Percentiles rank a stretch among this genome's conserved stretches.
Conservation (phyloP, 192 early-diverging fungal species). For the Cetraspora pellucida region DNA sequence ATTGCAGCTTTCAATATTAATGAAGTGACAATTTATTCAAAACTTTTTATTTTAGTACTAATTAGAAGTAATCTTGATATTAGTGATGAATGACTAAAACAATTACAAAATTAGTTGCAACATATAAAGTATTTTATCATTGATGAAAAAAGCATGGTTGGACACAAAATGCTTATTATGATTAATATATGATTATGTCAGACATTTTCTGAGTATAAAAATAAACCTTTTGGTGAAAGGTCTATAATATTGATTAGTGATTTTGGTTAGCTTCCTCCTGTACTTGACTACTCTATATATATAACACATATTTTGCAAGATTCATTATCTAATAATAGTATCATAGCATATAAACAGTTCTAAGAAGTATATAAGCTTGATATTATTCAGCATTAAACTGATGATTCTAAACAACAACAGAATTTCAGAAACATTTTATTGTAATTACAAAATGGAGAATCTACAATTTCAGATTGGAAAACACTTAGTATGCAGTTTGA, state of each 20-base stretch:
- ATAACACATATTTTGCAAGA: not conserved
- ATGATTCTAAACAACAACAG: not conserved
- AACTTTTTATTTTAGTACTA: not conserved
- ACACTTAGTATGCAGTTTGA: not conserved
- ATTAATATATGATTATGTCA: not conserved
- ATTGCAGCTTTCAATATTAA: not conserved
- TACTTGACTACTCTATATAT: not conserved
- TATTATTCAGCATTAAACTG: not conserved
- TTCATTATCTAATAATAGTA: not conserved
- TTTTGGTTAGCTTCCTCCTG: not conserved
- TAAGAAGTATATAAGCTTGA: not conserved
- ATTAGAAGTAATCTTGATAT: not conserved
- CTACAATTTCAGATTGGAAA: not conserved
- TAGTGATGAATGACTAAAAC: not conserved
- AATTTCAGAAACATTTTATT: not conserved
- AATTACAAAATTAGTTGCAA: not conserved
- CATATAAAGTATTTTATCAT: not conserved
- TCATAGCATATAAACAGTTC: not conserved
- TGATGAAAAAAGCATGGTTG: not conserved
- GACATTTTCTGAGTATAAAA: not conserved
- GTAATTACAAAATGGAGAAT: not conserved
- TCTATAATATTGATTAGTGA: not conserved
- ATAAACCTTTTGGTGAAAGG: not conserved
- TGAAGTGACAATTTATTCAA: not conserved
- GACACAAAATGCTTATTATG: not conserved